These are phyloP conservation scores for Cyberlindnera maritima DNA, from an alignment of 805 yeast genomes.

Conservation along the genomic window DNA sequence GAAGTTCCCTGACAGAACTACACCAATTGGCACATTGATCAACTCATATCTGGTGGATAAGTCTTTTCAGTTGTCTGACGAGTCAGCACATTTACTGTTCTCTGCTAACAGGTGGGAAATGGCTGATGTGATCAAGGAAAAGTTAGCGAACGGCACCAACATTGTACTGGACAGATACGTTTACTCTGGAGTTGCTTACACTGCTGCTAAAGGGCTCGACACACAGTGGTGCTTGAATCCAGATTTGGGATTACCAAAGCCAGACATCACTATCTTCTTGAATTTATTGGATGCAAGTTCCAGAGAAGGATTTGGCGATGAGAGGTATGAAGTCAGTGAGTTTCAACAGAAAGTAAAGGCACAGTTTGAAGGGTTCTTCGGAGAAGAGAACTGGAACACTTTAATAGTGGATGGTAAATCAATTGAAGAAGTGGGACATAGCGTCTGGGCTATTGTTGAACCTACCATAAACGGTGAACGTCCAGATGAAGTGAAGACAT, in stretches of 20 bases:
- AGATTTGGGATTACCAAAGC: slow-evolving; percentile 81
- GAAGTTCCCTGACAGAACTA: slow-evolving; percentile 87
- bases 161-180: slow-evolving; percentile 84
- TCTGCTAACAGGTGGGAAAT: slow-evolving; percentile 96
- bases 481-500: slow-evolving; percentile 12
- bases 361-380: slow-evolving; percentile 51
- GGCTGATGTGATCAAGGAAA: slow-evolving; percentile 41
- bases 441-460: slow-evolving; percentile 40
- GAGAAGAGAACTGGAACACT: slow-evolving; percentile 38
- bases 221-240: slow-evolving; percentile 78
- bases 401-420: slow-evolving; percentile 58
- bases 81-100: slow-evolving; percentile 82
- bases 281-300: slow-evolving; percentile 47
- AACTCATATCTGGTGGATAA: slow-evolving; percentile 63
- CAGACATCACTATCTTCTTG: slow-evolving; percentile 80
- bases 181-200: slow-evolving; percentile 91
- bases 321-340: slow-evolving; percentile 73
- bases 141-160: slow-evolving; percentile 49
- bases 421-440: slow-evolving; percentile 52
- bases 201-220: slow-evolving; percentile 77
- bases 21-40: slow-evolving; percentile 77
- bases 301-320: slow-evolving; percentile 90
- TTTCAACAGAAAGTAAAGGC: slow-evolving; percentile 73
- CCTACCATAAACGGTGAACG: slow-evolving; percentile 4
- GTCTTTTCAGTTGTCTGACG: slow-evolving; percentile 55